These are phyloP conservation scores for Lignosus rhinocerotis DNA, from an alignment of 1,284 basidiomycete species.

Conservation along the genomic window DNA sequence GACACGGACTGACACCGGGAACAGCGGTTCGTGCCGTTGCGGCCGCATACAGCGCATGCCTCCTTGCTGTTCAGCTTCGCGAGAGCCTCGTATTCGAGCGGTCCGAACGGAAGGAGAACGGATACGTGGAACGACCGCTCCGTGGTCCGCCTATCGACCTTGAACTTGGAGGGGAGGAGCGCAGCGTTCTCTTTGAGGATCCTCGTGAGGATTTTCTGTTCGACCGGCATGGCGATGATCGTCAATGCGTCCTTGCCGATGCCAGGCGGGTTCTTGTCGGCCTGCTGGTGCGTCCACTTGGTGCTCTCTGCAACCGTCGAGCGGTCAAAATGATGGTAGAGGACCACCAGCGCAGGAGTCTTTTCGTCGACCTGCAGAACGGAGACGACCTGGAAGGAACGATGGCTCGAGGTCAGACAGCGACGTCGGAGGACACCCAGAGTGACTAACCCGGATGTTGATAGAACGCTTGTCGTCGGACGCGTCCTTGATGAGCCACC, in stretches of 20 bases:
- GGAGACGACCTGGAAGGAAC: conserved; percentile 31
- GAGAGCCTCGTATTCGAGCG: conserved; percentile 37
- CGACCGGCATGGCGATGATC: conserved; percentile 31
- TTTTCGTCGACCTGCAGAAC: conserved; percentile 29
- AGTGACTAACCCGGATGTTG: conserved; percentile 30
- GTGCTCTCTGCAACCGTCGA: conserved; percentile 14
- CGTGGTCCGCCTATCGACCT: conserved; percentile 16
- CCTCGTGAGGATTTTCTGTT: conserved; percentile 33
- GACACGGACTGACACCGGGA: conserved; percentile 36
- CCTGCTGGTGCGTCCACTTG: conserved; percentile 12
- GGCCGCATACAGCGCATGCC: conserved; percentile 42
- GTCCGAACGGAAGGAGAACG: conserved; percentile 41
- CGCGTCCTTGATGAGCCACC: conserved; percentile 29
- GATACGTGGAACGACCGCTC: conserved; percentile 35
- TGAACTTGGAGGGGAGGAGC: conserved; percentile 31
- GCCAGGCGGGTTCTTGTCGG: not conserved
- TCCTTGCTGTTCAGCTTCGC: conserved; percentile 36
- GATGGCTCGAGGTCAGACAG: not conserved
- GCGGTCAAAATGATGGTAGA: conserved; percentile 27
- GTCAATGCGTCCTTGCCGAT: not conserved
- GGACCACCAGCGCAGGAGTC: conserved; percentile 33
- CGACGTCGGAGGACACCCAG: not conserved
- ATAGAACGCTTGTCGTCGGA: conserved; percentile 27
- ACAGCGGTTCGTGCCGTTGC: conserved; percentile 34
- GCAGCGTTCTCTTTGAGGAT: conserved; percentile 38